phyloP scores from a whole-genome alignment of 1,284 basidiomycete species.

The Heterobasidion occidentale region DNA sequence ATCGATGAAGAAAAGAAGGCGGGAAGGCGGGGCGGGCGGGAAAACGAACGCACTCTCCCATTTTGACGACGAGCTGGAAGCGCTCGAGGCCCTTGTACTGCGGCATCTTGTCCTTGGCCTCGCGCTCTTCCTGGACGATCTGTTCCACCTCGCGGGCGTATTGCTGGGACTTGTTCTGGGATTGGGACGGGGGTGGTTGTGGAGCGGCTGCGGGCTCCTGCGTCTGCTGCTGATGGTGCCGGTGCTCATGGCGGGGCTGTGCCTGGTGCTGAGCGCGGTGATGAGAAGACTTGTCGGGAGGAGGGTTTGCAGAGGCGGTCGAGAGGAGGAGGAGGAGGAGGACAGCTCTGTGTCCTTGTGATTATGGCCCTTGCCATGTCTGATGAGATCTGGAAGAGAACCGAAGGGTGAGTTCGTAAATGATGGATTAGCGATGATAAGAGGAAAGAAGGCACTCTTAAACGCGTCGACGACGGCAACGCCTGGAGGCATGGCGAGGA shows the following conservation, averaged over 20 bases:
- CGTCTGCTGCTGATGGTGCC: constrained; percentile 16
- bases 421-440: constrained; percentile 3
- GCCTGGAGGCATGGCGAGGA: constrained; percentile 27
- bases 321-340: constrained; percentile 18
- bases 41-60: constrained; percentile 79
- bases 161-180: constrained; percentile 19
- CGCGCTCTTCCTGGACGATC: constrained; percentile 74
- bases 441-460: constrained; percentile 45
- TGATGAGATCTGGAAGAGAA: constrained; percentile 64
- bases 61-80: constrained; percentile 80
- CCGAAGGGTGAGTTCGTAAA: constrained; percentile 11
- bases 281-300: constrained; percentile 8
- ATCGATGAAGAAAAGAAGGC: constrained; percentile 10
- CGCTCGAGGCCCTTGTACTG: constrained; percentile 79
- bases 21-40: constrained; percentile 6
- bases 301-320: constrained; percentile 8
- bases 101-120: constrained; percentile 74
- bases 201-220: constrained; percentile 10
- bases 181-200: constrained; percentile 3
- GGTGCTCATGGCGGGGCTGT: constrained; percentile 21
- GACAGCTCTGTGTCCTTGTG: constrained; percentile 21
- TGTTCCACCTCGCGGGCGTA: constrained; percentile 50
- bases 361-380: constrained; percentile 73
- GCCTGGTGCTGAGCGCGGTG: constrained; percentile 20
- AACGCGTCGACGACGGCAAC: constrained; percentile 60